Conservation (phyloP, 2,329 filamentous ascomycete genomes). For the Chaetomium olivaceum region DNA sequence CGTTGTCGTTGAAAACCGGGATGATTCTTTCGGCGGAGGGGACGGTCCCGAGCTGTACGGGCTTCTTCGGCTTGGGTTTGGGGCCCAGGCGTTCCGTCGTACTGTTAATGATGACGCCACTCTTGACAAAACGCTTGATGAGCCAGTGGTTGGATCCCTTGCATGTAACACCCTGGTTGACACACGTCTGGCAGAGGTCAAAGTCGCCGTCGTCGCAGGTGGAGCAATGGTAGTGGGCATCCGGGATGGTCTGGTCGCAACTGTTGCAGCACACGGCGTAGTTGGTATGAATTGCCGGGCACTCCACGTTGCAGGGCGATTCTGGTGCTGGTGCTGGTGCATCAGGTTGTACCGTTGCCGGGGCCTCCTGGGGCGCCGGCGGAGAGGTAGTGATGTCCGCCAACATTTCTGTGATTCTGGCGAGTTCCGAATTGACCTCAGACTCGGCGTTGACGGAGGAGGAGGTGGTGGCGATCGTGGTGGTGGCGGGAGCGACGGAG, state of each 20-base stretch:
- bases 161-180: constrained; percentile 75
- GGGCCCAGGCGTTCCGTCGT: constrained; percentile 77
- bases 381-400: background rate
- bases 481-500: too few species aligned
- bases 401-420: background rate
- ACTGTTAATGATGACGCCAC: constrained; percentile 80
- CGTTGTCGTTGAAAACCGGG: constrained; percentile 31
- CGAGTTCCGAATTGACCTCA: too few species aligned
- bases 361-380: background rate
- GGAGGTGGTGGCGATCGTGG: too few species aligned
- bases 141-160: constrained; percentile 82
- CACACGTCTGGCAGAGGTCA: constrained; percentile 82
- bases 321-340: background rate
- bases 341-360: background rate
- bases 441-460: too few species aligned
- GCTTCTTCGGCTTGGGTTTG: constrained; percentile 48
- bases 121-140: constrained; percentile 81
- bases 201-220: constrained; percentile 93
- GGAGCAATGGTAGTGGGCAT: constrained; percentile 90
- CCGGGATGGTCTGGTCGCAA: constrained; percentile 75
- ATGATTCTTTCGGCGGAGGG: constrained; percentile 26
- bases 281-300: constrained; percentile 38
- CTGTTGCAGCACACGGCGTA: constrained; percentile 95
- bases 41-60: too few species aligned
- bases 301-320: background rate